These are phyloP conservation scores for Candida glucosophila DNA, from an alignment of 1,139 yeast species.

Conservation along the genomic window DNA sequence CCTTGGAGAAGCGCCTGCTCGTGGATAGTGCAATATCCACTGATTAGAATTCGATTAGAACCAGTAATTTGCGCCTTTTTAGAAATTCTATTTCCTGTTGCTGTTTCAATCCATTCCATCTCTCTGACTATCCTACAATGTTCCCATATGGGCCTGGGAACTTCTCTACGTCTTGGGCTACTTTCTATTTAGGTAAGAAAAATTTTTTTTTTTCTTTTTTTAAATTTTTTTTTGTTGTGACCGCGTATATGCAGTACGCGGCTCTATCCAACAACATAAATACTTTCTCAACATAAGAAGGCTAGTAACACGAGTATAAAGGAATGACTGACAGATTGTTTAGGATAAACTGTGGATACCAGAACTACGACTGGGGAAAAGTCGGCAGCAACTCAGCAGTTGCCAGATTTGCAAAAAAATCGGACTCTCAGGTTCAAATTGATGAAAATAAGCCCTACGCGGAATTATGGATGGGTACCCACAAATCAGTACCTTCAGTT, in stretches of 20 bases:
- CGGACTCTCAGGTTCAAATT: slow-evolving; percentile 50
- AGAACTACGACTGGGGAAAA: slow-evolving; percentile 83
- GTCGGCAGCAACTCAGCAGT: slow-evolving; percentile 78
- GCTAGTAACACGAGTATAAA: too few relatives aligned
- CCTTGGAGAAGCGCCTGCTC: slow-evolving; percentile 10
- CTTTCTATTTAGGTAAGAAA: too few relatives aligned
- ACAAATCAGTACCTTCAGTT: slow-evolving; percentile 82
- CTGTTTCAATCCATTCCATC: slow-evolving; percentile 33
- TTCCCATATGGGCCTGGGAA: neutral
- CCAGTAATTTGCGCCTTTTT: slow-evolving; percentile 27
- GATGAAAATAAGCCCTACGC: slow-evolving; percentile 78
- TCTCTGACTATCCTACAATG: neutral
- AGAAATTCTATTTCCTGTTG: slow-evolving; percentile 51
- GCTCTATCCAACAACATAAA: too few relatives aligned
- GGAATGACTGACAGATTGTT: slow-evolving; percentile 15
- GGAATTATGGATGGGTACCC: slow-evolving; percentile 98
- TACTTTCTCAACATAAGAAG: too few relatives aligned
- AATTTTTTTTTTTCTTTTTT: too few relatives aligned
- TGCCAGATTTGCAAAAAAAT: slow-evolving; percentile 71
- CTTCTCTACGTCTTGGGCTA: too few relatives aligned
- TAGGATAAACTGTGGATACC: slow-evolving; percentile 50
- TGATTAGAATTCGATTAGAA: slow-evolving; percentile 17
- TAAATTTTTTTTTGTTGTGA: too few relatives aligned
- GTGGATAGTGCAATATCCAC: slow-evolving; percentile 26
- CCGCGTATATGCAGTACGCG: too few relatives aligned